A percentile compares a stretch with the other conserved stretches of the same genome.
Conservation (phyloP, 2,329 filamentous ascomycete species). For the Colletotrichum plurivorum region DNA sequence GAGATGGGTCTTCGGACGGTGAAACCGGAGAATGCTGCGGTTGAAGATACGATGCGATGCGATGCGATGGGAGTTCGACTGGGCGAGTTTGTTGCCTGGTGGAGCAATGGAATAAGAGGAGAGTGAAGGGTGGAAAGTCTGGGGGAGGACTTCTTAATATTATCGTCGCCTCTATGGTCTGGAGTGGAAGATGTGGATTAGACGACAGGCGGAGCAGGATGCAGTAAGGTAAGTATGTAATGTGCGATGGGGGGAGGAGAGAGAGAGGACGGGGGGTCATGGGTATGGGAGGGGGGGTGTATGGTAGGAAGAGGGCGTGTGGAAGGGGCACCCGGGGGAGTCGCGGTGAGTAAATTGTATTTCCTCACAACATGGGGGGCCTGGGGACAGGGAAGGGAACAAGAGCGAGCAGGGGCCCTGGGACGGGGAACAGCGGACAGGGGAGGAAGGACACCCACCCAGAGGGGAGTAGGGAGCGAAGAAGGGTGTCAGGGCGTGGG, state of each 20-base stretch:
- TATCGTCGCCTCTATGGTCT: slow-evolving; percentile 39
- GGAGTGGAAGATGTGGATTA: slow-evolving; percentile 37
- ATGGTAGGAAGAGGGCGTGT: neutral
- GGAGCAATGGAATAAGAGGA: slow-evolving; percentile 41
- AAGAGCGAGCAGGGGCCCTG: slow-evolving; percentile 37
- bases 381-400: slow-evolving; percentile 26
- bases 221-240: slow-evolving; percentile 38
- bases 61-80: slow-evolving; percentile 6
- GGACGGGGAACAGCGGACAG: neutral
- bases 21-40: slow-evolving; percentile 26
- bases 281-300: slow-evolving; percentile 26
- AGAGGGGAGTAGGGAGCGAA: neutral
- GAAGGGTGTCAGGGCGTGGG: slow-evolving; percentile 14
- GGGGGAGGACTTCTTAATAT: slow-evolving; percentile 41
- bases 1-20: slow-evolving; percentile 20
- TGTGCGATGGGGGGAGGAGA: slow-evolving; percentile 28
- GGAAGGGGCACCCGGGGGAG: slow-evolving; percentile 18
- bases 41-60: slow-evolving; percentile 20
- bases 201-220: slow-evolving; percentile 37
- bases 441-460: neutral
- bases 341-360: slow-evolving; percentile 40
- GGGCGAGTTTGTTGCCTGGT: slow-evolving; percentile 23
- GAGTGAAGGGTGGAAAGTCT: slow-evolving; percentile 40
- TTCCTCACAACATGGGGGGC: slow-evolving; percentile 34
- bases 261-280: slow-evolving; percentile 8